Percentiles rank a stretch among this genome's conserved stretches.
phyloP scores from a whole-genome alignment of 2,329 filamentous ascomycete species.

The Fusarium liriodendri region DNA sequence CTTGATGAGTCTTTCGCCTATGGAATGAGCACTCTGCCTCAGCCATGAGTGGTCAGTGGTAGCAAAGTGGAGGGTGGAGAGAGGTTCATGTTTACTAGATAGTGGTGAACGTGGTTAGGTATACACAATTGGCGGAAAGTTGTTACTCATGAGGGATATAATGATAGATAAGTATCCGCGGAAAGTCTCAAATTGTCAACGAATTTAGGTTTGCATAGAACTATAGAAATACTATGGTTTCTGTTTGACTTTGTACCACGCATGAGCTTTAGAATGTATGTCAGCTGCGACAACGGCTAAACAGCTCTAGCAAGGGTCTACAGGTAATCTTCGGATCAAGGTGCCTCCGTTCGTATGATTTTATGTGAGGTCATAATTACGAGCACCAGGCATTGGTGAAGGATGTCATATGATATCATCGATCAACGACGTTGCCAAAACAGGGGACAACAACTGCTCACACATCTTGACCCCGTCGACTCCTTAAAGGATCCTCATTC shows the following conservation, averaged over 20 bases:
- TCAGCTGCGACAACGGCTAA: background rate
- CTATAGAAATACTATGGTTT: background rate
- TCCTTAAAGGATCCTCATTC: no score
- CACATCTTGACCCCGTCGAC: no score
- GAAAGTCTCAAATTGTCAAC: background rate
- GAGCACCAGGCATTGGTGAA: background rate
- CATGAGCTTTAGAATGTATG: background rate
- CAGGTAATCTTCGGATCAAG: background rate
- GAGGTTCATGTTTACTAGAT: background rate
- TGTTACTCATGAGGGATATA: background rate
- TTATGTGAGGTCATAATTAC: slow-evolving; percentile 4
- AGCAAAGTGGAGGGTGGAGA: background rate
- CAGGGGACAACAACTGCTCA: no score
- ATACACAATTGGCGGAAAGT: no score
- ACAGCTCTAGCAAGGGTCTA: fast-evolving
- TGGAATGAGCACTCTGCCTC: background rate
- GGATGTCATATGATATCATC: background rate
- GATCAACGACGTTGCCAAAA: background rate
- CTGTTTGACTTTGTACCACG: background rate
- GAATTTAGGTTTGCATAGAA: background rate
- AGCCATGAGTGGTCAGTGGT: background rate
- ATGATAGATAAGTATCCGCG: background rate
- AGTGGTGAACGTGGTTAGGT: no score
- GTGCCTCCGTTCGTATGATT: background rate
- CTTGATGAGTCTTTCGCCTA: slow-evolving; percentile 60